Evolutionary conservation across 495 filamentous ascomycete species (phyloP).

Genomic region (Aspergillus baeticus): DNA sequence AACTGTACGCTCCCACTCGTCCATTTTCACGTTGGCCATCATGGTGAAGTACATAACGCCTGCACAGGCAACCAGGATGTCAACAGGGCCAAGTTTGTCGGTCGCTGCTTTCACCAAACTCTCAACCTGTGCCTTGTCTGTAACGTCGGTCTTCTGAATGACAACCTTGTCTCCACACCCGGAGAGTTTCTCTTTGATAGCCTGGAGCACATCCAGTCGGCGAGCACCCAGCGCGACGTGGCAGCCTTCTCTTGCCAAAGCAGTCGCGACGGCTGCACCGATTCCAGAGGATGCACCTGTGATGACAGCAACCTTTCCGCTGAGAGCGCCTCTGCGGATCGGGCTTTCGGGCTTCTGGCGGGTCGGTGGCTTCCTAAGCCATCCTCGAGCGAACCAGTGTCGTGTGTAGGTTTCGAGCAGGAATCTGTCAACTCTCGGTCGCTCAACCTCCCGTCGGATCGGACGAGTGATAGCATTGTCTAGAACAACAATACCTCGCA

Average conservation of each 20-base stretch:
- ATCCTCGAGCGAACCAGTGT: slow-evolving; percentile 69
- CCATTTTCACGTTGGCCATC: slow-evolving; percentile 63
- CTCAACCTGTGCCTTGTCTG: slow-evolving; percentile 53
- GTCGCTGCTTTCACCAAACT: slow-evolving; percentile 49
- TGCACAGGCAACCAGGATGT: slow-evolving; percentile 66
- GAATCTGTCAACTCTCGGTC: slow-evolving; percentile 57
- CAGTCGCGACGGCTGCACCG: slow-evolving; percentile 47
- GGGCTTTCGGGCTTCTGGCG: slow-evolving; percentile 31
- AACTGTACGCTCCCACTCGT: slow-evolving; percentile 69
- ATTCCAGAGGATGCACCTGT: slow-evolving; percentile 54
- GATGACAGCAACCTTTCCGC: slow-evolving; percentile 51
- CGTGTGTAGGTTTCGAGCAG: slow-evolving; percentile 65
- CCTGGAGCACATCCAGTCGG: slow-evolving; percentile 57
- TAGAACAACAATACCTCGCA: slow-evolving; percentile 58
- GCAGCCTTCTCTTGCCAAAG: slow-evolving; percentile 55
- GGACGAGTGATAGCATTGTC: slow-evolving; percentile 57
- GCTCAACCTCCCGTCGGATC: slow-evolving; percentile 52
- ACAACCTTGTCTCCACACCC: slow-evolving; percentile 55
- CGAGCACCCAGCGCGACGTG: slow-evolving; percentile 63
- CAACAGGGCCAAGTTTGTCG: slow-evolving; percentile 59
- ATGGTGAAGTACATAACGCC: slow-evolving; percentile 77
- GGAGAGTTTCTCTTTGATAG: slow-evolving; percentile 50
- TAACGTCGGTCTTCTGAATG: slow-evolving; percentile 60
- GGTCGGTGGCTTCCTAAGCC: slow-evolving; percentile 56
- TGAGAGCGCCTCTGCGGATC: slow-evolving; percentile 46